A percentile compares a stretch with the other conserved stretches of the same genome.
phyloP scores from a whole-genome alignment of 202 grass and related monocot genomes.

The Cymbopogon flexuosus region DNA sequence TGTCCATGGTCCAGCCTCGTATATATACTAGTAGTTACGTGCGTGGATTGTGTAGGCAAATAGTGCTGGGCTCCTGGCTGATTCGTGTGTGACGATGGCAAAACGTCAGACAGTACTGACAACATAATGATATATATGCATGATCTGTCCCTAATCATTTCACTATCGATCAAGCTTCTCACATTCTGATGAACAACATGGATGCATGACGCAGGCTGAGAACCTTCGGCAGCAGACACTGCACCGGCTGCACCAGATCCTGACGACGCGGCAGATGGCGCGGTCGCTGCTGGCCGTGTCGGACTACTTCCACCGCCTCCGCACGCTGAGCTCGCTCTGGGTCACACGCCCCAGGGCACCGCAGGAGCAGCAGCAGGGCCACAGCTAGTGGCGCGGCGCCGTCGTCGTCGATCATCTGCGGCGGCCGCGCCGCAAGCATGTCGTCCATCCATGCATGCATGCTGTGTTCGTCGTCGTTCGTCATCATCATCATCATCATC shows the following conservation, averaged over 20 bases:
- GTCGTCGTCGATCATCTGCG: not conserved
- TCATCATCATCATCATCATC: not conserved
- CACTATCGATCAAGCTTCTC: not conserved
- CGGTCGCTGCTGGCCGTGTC: slow-evolving; percentile 71
- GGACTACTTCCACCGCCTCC: slow-evolving; percentile 81
- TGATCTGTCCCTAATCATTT: not conserved
- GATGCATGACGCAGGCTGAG: slow-evolving; percentile 48
- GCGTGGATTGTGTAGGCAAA: not conserved
- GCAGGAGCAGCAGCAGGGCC: slow-evolving; percentile 32
- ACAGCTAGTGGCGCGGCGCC: slow-evolving; percentile 16
- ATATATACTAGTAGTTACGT: not conserved
- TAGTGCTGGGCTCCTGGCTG: not conserved
- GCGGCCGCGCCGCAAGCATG: not conserved
- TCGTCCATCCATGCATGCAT: slow-evolving; percentile 8
- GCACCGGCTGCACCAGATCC: slow-evolving; percentile 72
- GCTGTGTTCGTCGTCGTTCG: not conserved
- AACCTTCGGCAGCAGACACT: slow-evolving; percentile 82
- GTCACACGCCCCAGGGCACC: slow-evolving; percentile 49
- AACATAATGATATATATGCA: not conserved
- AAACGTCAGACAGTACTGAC: not conserved
- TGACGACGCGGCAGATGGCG: slow-evolving; percentile 82
- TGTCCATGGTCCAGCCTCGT: not conserved
- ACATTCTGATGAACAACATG: not conserved
- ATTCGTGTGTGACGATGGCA: slow-evolving; percentile 20
- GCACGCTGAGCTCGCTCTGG: slow-evolving; percentile 86